Percentiles rank a stretch among this genome's conserved stretches.
Evolutionary conservation across 768 basidiomycete species (phyloP).

Genomic region (Phylloporus sp.): DNA sequence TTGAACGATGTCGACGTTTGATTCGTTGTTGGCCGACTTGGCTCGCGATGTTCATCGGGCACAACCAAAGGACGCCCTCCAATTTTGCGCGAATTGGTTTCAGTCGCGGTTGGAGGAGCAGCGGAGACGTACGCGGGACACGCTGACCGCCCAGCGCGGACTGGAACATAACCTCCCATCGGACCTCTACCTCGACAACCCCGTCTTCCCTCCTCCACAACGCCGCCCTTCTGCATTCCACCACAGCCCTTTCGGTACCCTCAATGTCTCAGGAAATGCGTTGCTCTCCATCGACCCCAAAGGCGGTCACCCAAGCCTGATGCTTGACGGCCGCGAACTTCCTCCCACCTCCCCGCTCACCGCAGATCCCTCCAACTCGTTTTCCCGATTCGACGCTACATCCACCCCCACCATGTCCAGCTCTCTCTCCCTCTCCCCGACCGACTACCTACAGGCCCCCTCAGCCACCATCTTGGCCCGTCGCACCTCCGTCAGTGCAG

Average conservation of each 20-base stretch:
- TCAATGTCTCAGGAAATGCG: slow-evolving; percentile 80
- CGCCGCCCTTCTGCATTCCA: slow-evolving; percentile 53
- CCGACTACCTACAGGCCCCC: slow-evolving; percentile 69
- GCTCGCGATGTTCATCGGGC: slow-evolving; percentile 81
- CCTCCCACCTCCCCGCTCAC: slow-evolving; percentile 60
- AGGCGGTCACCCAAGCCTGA: slow-evolving; percentile 49
- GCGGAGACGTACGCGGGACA: slow-evolving; percentile 65
- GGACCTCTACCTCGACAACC: slow-evolving; percentile 56
- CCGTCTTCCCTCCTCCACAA: slow-evolving; percentile 38
- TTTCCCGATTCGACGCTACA: slow-evolving; percentile 46
- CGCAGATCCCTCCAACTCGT: slow-evolving; percentile 39
- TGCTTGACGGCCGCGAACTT: slow-evolving; percentile 53
- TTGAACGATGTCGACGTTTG: slow-evolving; percentile 70
- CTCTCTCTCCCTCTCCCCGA: slow-evolving; percentile 38
- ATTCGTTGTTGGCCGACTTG: slow-evolving; percentile 76
- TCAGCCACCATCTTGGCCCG: slow-evolving; percentile 80
- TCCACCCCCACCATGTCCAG: slow-evolving; percentile 42
- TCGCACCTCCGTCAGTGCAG: slow-evolving; percentile 92
- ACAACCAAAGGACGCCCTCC: slow-evolving; percentile 86
- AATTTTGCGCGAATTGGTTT: slow-evolving; percentile 95
- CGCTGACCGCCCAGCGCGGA: slow-evolving; percentile 44
- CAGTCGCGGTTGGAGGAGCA: slow-evolving; percentile 84
- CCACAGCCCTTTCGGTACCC: slow-evolving; percentile 70
- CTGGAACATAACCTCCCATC: slow-evolving; percentile 49
- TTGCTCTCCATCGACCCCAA: slow-evolving; percentile 49